phyloP scores from a whole-genome alignment of 306 rosid genomes.

The Lotus japonicus region DNA sequence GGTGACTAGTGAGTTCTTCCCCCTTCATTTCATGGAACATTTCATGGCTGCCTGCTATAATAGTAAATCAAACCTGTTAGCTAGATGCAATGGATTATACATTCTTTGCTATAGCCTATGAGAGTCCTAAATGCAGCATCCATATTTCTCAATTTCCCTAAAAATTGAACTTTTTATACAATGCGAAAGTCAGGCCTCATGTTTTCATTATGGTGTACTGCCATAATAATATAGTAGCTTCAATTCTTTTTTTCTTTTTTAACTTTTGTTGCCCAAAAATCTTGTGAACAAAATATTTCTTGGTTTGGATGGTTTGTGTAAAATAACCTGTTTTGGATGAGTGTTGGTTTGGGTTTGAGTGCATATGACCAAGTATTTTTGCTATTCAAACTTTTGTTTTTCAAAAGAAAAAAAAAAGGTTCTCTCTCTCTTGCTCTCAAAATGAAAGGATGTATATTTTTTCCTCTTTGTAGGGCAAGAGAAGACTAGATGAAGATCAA shows the following conservation, averaged over 20 bases:
- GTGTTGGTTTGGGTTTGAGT: not conserved
- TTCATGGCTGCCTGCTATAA: not conserved
- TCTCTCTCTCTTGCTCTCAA: conserved; percentile 42
- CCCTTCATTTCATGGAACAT: not conserved
- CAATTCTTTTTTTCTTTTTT: not conserved
- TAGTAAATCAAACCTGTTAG: not conserved
- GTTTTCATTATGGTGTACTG: not conserved
- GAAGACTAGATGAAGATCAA: conserved; percentile 83
- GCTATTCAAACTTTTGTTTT: not conserved
- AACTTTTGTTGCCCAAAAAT: too few species aligned
- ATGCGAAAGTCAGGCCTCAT: too few species aligned
- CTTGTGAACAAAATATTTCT: not conserved
- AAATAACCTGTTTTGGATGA: not conserved
- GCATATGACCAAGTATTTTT: not conserved
- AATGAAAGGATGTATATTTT: conserved; percentile 53
- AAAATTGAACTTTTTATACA: not conserved
- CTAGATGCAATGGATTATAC: not conserved
- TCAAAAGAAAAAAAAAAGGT: not conserved
- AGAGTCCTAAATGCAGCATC: not conserved
- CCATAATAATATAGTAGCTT: not conserved
- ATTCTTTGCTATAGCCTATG: not conserved
- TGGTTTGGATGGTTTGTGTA: not conserved
- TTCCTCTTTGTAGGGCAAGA: conserved; percentile 79
- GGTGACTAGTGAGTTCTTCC: not conserved
- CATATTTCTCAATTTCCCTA: not conserved